Evolutionary conservation across 148 eudicot genomes (phyloP), one percentile per base, ranked within the genome.

Genomic region (Vaccinium myrtillus): DNA sequence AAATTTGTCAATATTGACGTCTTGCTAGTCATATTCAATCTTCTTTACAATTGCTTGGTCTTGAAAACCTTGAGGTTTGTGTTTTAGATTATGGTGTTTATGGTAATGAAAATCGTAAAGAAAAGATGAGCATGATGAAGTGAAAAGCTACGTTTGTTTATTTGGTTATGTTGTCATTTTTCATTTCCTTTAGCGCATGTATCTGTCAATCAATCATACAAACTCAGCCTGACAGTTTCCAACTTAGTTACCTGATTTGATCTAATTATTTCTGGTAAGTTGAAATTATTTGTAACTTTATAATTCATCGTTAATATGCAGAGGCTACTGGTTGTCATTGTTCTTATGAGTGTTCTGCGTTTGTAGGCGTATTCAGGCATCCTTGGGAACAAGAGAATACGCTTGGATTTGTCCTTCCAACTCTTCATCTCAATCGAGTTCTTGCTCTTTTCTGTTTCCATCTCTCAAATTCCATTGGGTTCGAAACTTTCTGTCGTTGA

Each of bases 391-490:
- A 81, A 69, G 77, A 86, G 67, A 77, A 13, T 78, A 27, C 80
- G 50, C 74, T 30, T 30, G 25, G 8, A 25, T 59, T 65, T 83
- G 58, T 61, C 63, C 61, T 50, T 76, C 76, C 49, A 84, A 50
- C 77, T 87, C 83, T 84, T 58, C 69, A 85, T 88, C 71, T 81
- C 48, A 76, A 16, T 88, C 51, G 85, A 84, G 54, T 89, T 87
- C 85, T 83, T 90, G 61, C 79, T 84, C 46, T 83, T 79, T 56
- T 82, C 88, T 8, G 85, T 54, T 79, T 88, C 74, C 39, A 48
- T 55, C 48, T 88, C 92, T 53, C 86, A 88, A 85, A 90, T 93
- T 86, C 85, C 88, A 48, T 27, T 93, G 84, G 95, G 92, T 78
- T 91, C 95, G 58, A 90, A 86, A 74, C 87, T 93, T 23, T 78